A percentile compares a stretch with the other conserved stretches of the same genome.
Conservation (phyloP, 2,329 filamentous ascomycete genomes). For the Exserohilum rostratum region DNA sequence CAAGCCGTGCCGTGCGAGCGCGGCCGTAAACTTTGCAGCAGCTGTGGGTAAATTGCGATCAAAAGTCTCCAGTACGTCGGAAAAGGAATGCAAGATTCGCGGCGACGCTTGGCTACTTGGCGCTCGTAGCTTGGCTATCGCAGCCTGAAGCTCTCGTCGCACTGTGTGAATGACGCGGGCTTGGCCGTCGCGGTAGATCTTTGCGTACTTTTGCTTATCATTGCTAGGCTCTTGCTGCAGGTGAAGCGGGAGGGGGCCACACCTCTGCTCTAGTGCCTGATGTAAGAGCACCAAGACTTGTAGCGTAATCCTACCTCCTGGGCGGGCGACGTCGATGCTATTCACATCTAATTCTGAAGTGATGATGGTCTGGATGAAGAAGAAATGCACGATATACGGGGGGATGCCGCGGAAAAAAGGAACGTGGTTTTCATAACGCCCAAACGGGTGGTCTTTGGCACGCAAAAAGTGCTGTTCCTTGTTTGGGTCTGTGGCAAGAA, state of each 20-base stretch:
- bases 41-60: slow-evolving; percentile 16
- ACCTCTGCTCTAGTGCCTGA: slow-evolving; percentile 31
- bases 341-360: slow-evolving; percentile 23
- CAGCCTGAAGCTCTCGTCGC: slow-evolving; percentile 27
- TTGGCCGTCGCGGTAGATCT: slow-evolving; percentile 53
- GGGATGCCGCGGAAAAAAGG: slow-evolving; percentile 44
- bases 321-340: slow-evolving; percentile 16
- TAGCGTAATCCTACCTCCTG: slow-evolving; percentile 28
- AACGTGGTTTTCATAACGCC: slow-evolving; percentile 39
- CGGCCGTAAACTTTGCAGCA: slow-evolving; percentile 16
- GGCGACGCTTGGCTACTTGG: slow-evolving; percentile 4
- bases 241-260: slow-evolving; percentile 23
- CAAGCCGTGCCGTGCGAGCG: slow-evolving; percentile 17
- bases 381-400: slow-evolving; percentile 41
- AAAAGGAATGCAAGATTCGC: slow-evolving; percentile 19
- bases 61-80: slow-evolving; percentile 19
- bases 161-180: slow-evolving; percentile 35
- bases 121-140: slow-evolving; percentile 12
- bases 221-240: slow-evolving; percentile 28
- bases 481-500: slow-evolving; percentile 27
- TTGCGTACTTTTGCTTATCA: slow-evolving; percentile 49
- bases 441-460: slow-evolving; percentile 36
- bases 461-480: slow-evolving; percentile 45
- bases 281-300: slow-evolving; percentile 32
- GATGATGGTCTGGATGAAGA: slow-evolving; percentile 36